These are phyloP conservation scores for Diaporthe citrichinensis DNA, from an alignment of 2,329 filamentous ascomycete genomes.

Conservation along the genomic window DNA sequence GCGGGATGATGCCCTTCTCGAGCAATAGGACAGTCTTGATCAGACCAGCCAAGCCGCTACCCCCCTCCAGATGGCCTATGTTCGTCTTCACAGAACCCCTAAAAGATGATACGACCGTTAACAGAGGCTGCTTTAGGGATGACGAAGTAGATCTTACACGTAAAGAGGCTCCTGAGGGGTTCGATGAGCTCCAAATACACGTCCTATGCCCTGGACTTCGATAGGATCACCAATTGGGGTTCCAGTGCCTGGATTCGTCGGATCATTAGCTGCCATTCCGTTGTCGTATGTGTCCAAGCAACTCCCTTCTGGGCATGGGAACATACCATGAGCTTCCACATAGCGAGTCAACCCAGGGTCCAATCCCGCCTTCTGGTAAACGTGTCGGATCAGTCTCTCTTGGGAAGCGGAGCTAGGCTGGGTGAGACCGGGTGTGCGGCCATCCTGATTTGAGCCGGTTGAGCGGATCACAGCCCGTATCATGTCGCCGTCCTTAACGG, in stretches of 20 bases:
- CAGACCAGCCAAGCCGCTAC: conserved; percentile 46
- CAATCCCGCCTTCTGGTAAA: conserved; percentile 50
- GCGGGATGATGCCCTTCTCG: conserved; percentile 49
- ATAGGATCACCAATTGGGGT: conserved; percentile 57
- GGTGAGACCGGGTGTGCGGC: conserved; percentile 52
- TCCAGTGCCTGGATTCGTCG: too few relatives aligned
- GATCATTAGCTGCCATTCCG: too few relatives aligned
- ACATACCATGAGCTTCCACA: conserved; percentile 53
- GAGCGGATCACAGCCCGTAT: conserved; percentile 1
- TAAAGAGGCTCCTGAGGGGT: neutral
- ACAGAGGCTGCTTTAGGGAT: too few relatives aligned
- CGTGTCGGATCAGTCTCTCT: conserved; percentile 49
- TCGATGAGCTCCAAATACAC: neutral
- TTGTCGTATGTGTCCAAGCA: neutral
- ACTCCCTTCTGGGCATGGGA: too few relatives aligned
- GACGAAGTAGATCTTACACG: neutral
- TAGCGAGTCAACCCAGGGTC: conserved; percentile 43
- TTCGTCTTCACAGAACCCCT: conserved; percentile 47
- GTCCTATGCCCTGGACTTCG: conserved; percentile 53
- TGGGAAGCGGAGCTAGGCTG: conserved; percentile 55
- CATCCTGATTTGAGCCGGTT: neutral
- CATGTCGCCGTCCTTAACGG: conserved; percentile 58
- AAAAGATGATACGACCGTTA: too few relatives aligned
- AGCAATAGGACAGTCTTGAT: conserved; percentile 51
- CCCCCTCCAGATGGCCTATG: conserved; percentile 51